Evolutionary conservation across 2,329 filamentous ascomycete species (phyloP).

Genomic region (Ophiocordyceps camponoti-rufipedis): DNA sequence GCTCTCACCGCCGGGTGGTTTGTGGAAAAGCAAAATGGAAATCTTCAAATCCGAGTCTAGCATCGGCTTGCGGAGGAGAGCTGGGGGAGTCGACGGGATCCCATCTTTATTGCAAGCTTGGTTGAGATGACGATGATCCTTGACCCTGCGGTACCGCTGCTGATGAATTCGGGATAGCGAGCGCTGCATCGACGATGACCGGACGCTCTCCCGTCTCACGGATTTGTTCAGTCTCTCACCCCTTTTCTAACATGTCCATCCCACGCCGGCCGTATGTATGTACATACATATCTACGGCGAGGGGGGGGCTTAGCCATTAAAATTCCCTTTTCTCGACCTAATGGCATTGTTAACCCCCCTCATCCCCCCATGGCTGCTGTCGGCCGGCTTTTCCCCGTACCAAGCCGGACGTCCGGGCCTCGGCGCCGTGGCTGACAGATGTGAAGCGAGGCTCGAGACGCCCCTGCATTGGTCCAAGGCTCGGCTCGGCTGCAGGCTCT

Average conservation of each 20-base stretch:
- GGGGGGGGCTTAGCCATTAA: too few relatives aligned
- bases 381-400: background rate
- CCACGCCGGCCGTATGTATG: background rate
- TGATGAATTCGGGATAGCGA: slow-evolving; percentile 2
- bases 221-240: background rate
- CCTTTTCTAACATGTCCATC: background rate
- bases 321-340: too few relatives aligned
- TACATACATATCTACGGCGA: too few relatives aligned
- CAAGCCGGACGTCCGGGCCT: background rate
- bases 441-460: background rate
- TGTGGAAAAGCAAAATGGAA: background rate
- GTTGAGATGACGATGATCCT: background rate
- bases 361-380: background rate
- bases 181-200: slow-evolving; percentile 5
- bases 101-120: too few relatives aligned
- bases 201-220: background rate
- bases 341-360: background rate
- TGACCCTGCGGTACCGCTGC: background rate
- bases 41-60: background rate
- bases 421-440: background rate
- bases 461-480: background rate
- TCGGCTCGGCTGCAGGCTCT: background rate
- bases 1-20: background rate
- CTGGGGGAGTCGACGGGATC: background rate
- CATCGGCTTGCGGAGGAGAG: background rate